Conservation (phyloP, 345 rosid genomes). For the Linum lewisii region DNA sequence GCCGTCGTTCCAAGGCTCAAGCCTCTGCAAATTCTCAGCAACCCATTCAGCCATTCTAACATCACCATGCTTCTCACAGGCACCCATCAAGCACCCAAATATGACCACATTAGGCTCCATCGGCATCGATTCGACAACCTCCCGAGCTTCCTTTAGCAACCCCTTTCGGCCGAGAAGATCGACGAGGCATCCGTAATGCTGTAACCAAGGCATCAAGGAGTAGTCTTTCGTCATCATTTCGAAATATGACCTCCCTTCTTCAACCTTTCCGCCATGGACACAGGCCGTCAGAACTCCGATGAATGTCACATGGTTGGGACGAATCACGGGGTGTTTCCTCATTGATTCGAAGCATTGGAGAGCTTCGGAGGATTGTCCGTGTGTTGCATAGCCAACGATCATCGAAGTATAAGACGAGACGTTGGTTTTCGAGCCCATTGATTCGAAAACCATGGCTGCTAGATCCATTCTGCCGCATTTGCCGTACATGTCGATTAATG, state of each 20-base stretch:
- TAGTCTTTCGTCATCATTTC: constrained; percentile 47
- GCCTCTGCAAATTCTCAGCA: constrained; percentile 46
- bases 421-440: constrained; percentile 33
- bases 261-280: constrained; percentile 74
- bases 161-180: constrained; percentile 74
- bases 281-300: constrained; percentile 73
- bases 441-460: constrained; percentile 41
- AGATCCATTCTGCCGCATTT: constrained; percentile 84
- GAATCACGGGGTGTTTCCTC: constrained; percentile 35
- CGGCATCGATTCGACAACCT: constrained; percentile 62
- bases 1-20: constrained; percentile 84
- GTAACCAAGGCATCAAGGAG: constrained; percentile 34
- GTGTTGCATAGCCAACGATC: constrained; percentile 59
- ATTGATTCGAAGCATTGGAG: constrained; percentile 43
- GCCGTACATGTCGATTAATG: constrained; percentile 66
- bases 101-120: constrained; percentile 62
- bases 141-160: constrained; percentile 56
- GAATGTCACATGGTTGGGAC: constrained; percentile 70
- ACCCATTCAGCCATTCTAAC: constrained; percentile 84
- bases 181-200: constrained; percentile 76
- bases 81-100: constrained; percentile 88
- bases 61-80: constrained; percentile 73
- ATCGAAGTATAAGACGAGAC: constrained; percentile 84
- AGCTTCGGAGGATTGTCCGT: constrained; percentile 52
- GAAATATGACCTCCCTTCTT: constrained; percentile 52